Conservation (phyloP, 2,329 filamentous ascomycete species). For the Ophiocordyceps camponoti-saundersi region DNA sequence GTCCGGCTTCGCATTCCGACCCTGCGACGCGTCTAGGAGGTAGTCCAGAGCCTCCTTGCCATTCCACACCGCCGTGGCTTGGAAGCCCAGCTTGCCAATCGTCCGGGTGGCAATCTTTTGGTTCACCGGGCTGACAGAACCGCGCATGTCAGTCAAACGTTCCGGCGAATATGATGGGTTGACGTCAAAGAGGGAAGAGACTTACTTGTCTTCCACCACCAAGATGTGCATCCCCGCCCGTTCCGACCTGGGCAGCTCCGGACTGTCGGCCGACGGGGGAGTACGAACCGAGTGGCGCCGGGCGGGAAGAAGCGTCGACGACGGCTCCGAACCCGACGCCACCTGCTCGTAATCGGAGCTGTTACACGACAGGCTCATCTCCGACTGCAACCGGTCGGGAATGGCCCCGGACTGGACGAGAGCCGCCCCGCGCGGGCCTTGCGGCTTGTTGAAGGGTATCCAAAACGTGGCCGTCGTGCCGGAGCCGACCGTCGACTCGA, state of each 20-base stretch:
- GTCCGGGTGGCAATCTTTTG: conserved; percentile 88
- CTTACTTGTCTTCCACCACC: conserved; percentile 51
- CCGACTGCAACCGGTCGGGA: conserved; percentile 48
- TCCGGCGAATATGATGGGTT: no score
- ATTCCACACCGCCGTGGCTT: conserved; percentile 71
- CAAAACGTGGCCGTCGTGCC: conserved; percentile 62
- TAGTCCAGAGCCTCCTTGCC: conserved; percentile 78
- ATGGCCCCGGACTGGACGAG: conserved; percentile 46
- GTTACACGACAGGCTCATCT: conserved; percentile 47
- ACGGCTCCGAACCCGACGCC: conserved; percentile 36
- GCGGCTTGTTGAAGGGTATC: conserved; percentile 71
- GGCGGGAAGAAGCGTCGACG: conserved; percentile 16
- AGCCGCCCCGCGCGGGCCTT: conserved; percentile 26
- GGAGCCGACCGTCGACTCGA: conserved; percentile 41
- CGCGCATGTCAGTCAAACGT: conserved; percentile 60
- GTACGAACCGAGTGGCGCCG: conserved; percentile 16
- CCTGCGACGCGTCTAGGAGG: conserved; percentile 50
- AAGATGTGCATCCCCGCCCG: conserved; percentile 22
- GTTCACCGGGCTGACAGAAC: conserved; percentile 91
- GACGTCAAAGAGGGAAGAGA: conserved; percentile 42
- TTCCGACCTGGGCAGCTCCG: conserved; percentile 10
- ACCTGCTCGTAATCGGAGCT: conserved; percentile 47
- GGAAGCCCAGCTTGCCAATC: conserved; percentile 69
- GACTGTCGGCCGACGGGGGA: conserved; percentile 6
- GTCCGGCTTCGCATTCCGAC: conserved; percentile 59